Evolutionary conservation across 345 rosid genomes (phyloP).

Genomic region (Pistacia vera): DNA sequence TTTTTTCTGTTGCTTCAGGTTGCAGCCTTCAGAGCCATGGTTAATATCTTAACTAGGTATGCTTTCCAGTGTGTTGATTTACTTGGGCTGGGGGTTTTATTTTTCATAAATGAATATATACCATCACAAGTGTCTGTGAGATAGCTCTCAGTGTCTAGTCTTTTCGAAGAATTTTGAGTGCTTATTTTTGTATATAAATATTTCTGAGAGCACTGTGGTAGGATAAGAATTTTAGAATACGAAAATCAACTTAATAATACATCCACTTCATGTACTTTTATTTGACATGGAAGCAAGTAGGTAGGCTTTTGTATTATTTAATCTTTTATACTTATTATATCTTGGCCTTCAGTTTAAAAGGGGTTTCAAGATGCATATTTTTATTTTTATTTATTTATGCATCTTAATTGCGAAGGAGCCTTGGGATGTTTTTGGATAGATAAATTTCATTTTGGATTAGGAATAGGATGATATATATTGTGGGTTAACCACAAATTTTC

Average conservation of each 20-base stretch:
- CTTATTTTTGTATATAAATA: background rate
- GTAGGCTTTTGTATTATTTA: background rate
- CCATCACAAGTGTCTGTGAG: background rate
- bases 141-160: background rate
- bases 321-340: background rate
- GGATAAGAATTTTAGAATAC: background rate
- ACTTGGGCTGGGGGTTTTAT: background rate
- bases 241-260: background rate
- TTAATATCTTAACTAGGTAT: slow-evolving; percentile 93
- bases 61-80: slow-evolving; percentile 19
- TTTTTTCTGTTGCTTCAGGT: slow-evolving; percentile 57
- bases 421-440: too few relatives aligned
- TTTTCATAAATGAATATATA: background rate
- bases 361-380: too few relatives aligned
- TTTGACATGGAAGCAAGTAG: background rate
- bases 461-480: too few relatives aligned
- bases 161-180: background rate
- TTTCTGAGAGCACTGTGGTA: background rate
- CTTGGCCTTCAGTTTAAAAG: too few relatives aligned
- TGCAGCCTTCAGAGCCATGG: slow-evolving; percentile 99
- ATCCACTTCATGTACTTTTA: background rate
- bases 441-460: too few relatives aligned
- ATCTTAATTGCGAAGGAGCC: too few relatives aligned
- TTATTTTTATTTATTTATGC: too few relatives aligned
- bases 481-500: too few relatives aligned